Base-by-base conservation (phyloP, 352 stramenopile genomes). In the Phytophthora citricola region DNA sequence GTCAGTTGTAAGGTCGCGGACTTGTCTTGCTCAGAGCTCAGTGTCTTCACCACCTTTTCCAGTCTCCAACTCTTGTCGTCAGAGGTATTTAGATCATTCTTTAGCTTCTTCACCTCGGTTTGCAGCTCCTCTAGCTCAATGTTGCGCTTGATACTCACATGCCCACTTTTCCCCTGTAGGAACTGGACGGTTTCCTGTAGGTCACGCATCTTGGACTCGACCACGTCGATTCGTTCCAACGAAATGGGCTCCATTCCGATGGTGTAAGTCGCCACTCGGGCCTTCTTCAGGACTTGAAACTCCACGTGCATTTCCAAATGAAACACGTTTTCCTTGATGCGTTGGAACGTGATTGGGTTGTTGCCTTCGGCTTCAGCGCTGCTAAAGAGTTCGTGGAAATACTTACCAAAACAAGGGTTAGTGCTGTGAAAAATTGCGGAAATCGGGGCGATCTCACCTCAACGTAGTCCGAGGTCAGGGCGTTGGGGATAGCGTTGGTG, bases 121-220 rank as follows among this genome's bases (percentile, higher is more conserved):
- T 43, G 14, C 5, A 43, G 14, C n/a, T 43, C 15, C n/a, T 43
- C 38, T 11, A 43, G 14, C n/a, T 43, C 38, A 22, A 22, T 43
- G 38, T 20, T 43, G 38, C n/a, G 38, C 5, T 43, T 43, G 15
- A 20, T 20, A 10, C 14, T 7, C 5, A 43, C 38, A 22, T 43
- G 5, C 7, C n/a, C 38, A 9, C 15, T 15, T 5, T 41, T 27
- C 27, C 9, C 48, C 4, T 56, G 54, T 44, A 70, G 54, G 14
- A 11, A 10, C 3, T 65, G 17, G 1, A 68, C 2, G 24, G 56
- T 45, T 22, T 57, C 45, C 24, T 62, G 24, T 31, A 47, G 36
- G 6, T 68, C 60, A 9, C 60, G 44, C 46, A 68, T 22, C 36
- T 58, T 68, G n/a, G 59, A 61, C 51, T 68, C 50, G 9, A 68